These are phyloP conservation scores for Annulohypoxylon nitens DNA, from an alignment of 495 filamentous ascomycete species.

Conservation along the genomic window DNA sequence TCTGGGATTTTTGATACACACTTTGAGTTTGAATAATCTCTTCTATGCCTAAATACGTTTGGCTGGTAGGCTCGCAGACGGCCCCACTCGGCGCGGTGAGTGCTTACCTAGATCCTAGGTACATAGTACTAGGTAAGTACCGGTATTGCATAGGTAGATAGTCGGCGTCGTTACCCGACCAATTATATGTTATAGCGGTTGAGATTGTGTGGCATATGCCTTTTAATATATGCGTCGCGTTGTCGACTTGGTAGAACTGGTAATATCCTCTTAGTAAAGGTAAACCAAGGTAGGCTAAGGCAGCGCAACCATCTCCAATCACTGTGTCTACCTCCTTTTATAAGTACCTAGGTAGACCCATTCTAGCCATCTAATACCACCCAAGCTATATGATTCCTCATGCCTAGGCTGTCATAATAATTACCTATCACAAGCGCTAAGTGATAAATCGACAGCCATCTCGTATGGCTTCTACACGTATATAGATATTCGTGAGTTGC, in stretches of 20 bases:
- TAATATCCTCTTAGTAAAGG: neutral
- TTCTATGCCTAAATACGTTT: slow-evolving; percentile 11
- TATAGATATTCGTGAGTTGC: neutral
- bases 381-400: slow-evolving; percentile 8
- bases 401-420: slow-evolving; percentile 2
- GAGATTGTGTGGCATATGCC: neutral
- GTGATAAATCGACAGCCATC: neutral
- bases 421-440: neutral
- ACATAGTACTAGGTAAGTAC: neutral
- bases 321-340: slow-evolving; percentile 23
- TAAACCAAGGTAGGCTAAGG: neutral
- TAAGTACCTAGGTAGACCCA: slow-evolving; percentile 9
- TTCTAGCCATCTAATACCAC: slow-evolving; percentile 21
- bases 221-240: neutral
- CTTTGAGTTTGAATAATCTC: neutral
- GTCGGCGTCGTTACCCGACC: neutral
- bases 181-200: neutral
- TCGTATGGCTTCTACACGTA: neutral
- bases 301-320: slow-evolving; percentile 2
- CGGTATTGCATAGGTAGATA: neutral
- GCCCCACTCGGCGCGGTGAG: slow-evolving; percentile 28
- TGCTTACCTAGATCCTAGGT: neutral
- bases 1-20: neutral
- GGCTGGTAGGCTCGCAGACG: slow-evolving; percentile 3
- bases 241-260: no score